phyloP scores from a whole-genome alignment of 139 green algal genomes.

The Coccomyxa sp. region DNA sequence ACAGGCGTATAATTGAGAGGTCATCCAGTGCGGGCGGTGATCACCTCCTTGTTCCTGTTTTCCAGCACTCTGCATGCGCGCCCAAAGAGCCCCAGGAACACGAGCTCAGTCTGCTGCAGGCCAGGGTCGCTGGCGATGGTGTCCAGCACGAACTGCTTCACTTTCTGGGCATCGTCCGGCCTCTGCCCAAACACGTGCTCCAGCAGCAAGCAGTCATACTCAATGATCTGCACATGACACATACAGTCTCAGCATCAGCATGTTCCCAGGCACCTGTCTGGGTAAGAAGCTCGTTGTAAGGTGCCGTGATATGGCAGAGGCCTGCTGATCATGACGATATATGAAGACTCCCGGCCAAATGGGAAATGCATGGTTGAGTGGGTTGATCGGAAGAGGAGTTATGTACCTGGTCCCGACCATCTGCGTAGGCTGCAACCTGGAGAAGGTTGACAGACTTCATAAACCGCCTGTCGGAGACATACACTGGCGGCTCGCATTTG shows the following conservation, averaged over 20 bases:
- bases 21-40: too few species aligned
- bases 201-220: conserved; percentile 73
- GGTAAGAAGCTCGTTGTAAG: background rate
- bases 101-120: conserved; percentile 76
- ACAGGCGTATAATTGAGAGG: too few species aligned
- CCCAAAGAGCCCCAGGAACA: conserved; percentile 85
- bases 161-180: conserved; percentile 59
- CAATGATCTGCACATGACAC: conserved; percentile 40
- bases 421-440: conserved; percentile 73
- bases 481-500: conserved; percentile 88
- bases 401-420: conserved; percentile 45
- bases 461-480: conserved; percentile 86
- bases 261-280: background rate
- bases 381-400: background rate
- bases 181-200: conserved; percentile 65
- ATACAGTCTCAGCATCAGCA: background rate
- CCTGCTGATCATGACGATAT: too few species aligned
- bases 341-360: too few species aligned
- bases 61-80: conserved; percentile 67
- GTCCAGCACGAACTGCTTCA: conserved; percentile 71
- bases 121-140: conserved; percentile 78
- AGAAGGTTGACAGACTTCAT: conserved; percentile 85
- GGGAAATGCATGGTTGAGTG: too few species aligned
- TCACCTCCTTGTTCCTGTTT: conserved; percentile 20
- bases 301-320: too few species aligned